These are phyloP conservation scores for Rosellinia necatrix DNA, from an alignment of 2,329 filamentous ascomycete genomes.

Conservation along the genomic window DNA sequence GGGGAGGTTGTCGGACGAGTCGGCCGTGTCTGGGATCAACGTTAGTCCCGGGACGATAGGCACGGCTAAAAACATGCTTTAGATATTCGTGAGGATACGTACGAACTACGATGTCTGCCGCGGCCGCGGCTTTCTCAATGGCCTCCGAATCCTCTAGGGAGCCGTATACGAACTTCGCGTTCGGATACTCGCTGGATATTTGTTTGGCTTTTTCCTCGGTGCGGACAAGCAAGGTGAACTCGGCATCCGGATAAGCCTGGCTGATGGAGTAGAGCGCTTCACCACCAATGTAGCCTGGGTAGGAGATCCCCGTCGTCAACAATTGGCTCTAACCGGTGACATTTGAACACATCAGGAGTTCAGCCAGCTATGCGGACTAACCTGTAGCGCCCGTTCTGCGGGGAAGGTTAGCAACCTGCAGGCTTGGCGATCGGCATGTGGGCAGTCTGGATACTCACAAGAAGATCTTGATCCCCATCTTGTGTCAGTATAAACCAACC, in stretches of 20 bases:
- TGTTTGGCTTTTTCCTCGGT: slow-evolving; percentile 49
- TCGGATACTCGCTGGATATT: slow-evolving; percentile 52
- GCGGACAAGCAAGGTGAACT: slow-evolving; percentile 53
- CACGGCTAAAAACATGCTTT: background rate
- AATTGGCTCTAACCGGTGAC: background rate
- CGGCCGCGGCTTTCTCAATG: slow-evolving; percentile 56
- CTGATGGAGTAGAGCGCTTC: slow-evolving; percentile 51
- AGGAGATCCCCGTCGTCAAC: slow-evolving; percentile 5
- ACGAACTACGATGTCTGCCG: slow-evolving; percentile 58
- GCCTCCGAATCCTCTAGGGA: slow-evolving; percentile 50
- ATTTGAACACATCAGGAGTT: too few relatives aligned
- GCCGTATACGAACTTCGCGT: slow-evolving; percentile 54
- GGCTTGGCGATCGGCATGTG: background rate
- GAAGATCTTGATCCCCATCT: slow-evolving; percentile 49
- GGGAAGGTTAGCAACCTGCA: slow-evolving; percentile 4
- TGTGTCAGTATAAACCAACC: too few relatives aligned
- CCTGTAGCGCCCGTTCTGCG: slow-evolving; percentile 51
- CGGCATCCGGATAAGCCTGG: slow-evolving; percentile 52
- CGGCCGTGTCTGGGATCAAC: slow-evolving; percentile 48
- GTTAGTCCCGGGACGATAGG: background rate
- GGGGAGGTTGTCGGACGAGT: slow-evolving; percentile 52
- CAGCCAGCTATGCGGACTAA: slow-evolving; percentile 29
- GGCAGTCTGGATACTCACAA: slow-evolving; percentile 41
- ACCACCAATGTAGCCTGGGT: slow-evolving; percentile 58
- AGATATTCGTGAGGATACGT: slow-evolving; percentile 31